Evolutionary conservation across 2,329 filamentous ascomycete species (phyloP).

Genomic region (Penicillium sp.): DNA sequence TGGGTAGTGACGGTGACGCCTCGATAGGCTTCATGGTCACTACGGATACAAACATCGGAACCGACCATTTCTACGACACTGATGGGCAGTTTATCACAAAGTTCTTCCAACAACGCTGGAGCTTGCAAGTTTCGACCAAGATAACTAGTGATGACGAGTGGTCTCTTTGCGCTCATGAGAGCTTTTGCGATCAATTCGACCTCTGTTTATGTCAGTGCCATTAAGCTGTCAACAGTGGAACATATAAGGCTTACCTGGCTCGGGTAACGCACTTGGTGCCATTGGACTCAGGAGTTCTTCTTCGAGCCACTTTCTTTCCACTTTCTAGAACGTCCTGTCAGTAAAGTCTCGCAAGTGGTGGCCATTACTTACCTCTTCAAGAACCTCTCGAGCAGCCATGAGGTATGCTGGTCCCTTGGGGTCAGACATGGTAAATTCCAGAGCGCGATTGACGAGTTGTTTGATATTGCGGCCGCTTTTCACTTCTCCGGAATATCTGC

Average conservation of each 20-base stretch:
- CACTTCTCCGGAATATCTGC: conserved; percentile 75
- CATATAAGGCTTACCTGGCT: conserved; percentile 5
- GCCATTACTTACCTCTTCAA: conserved; percentile 68
- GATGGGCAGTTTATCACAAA: conserved; percentile 49
- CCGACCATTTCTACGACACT: conserved; percentile 50
- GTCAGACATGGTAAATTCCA: conserved; percentile 73
- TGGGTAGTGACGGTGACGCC: conserved; percentile 72
- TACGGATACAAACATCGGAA: conserved; percentile 47
- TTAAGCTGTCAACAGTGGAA: not conserved
- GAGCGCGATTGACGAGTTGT: conserved; percentile 77
- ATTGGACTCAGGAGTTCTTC: conserved; percentile 12
- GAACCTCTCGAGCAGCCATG: conserved; percentile 71
- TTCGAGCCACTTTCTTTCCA: conserved; percentile 13
- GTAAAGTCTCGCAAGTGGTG: not conserved
- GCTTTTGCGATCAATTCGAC: conserved; percentile 41
- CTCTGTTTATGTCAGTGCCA: conserved; percentile 8
- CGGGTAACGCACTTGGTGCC: conserved; percentile 10
- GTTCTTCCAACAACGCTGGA: conserved; percentile 40
- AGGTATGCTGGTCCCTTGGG: conserved; percentile 78
- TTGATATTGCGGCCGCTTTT: conserved; percentile 80
- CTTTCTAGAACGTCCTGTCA: conserved; percentile 4
- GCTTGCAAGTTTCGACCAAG: conserved; percentile 46
- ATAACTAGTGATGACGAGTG: conserved; percentile 51
- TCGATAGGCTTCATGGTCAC: conserved; percentile 54
- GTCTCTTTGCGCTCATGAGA: conserved; percentile 44